These are phyloP conservation scores for Avena atlantica DNA, from an alignment of 176 grass and related monocot genomes.

Conservation along the genomic window DNA sequence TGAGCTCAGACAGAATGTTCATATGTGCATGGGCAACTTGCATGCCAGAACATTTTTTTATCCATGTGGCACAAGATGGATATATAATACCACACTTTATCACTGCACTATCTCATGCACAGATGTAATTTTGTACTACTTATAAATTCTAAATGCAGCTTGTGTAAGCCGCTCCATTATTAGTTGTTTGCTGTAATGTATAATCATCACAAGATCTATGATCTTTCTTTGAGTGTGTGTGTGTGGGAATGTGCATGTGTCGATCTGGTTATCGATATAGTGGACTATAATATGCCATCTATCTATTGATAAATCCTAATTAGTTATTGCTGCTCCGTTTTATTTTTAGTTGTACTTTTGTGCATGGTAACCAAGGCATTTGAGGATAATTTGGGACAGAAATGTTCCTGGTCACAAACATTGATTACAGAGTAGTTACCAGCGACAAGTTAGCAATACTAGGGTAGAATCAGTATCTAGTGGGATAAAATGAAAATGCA, in stretches of 20 bases:
- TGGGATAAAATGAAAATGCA: too few relatives aligned
- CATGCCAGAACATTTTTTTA: slow-evolving; percentile 48
- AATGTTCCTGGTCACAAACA: too few relatives aligned
- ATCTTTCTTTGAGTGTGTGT: not conserved
- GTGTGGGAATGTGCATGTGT: slow-evolving; percentile 3
- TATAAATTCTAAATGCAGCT: slow-evolving; percentile 37
- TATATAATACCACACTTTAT: slow-evolving; percentile 50
- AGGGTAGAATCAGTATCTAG: too few relatives aligned
- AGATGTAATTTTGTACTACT: slow-evolving; percentile 55
- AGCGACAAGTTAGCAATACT: too few relatives aligned
- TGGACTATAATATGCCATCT: not conserved
- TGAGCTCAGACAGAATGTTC: slow-evolving; percentile 66
- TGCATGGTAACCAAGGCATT: too few relatives aligned
- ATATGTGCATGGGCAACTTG: slow-evolving; percentile 52
- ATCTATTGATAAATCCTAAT: not conserved
- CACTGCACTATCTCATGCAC: slow-evolving; percentile 45
- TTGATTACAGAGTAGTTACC: too few relatives aligned
- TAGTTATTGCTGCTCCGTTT: not conserved
- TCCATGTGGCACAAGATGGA: slow-evolving; percentile 45
- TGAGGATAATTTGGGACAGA: too few relatives aligned
- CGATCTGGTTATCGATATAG: not conserved
- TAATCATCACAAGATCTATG: slow-evolving; percentile 15
- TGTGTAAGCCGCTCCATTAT: slow-evolving; percentile 38
- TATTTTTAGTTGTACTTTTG: not conserved
- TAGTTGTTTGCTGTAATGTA: slow-evolving; percentile 18